A percentile compares a stretch with the other conserved stretches of the same genome.
phyloP scores from a whole-genome alignment of 2,329 filamentous ascomycete genomes.

The Sclerotinia subarctica region DNA sequence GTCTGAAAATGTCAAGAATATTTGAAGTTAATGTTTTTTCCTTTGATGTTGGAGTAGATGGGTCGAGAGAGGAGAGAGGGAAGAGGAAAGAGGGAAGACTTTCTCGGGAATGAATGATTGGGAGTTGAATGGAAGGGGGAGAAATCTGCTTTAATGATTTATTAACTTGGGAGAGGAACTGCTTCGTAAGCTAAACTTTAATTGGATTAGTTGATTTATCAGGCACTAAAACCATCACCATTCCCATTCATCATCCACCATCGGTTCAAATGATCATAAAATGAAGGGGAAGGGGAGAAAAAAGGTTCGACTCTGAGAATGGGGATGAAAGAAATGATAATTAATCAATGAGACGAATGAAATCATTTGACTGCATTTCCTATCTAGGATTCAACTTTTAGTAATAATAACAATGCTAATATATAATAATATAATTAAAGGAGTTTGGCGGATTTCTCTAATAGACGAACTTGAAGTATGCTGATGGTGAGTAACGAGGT shows the following conservation, averaged over 20 bases:
- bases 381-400: not conserved
- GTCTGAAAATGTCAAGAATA: not conserved
- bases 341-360: not conserved
- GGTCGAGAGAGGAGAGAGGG: not conserved
- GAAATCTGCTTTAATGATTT: conserved; percentile 14
- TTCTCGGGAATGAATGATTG: not conserved
- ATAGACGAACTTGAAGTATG: not conserved
- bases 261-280: not conserved
- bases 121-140: not conserved
- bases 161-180: not conserved
- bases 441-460: not conserved
- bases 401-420: too few relatives aligned
- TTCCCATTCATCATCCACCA: not conserved
- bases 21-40: too few relatives aligned
- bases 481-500: too few relatives aligned
- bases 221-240: not conserved
- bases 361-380: too few relatives aligned
- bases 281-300: not conserved
- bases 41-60: not conserved
- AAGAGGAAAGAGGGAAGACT: not conserved
- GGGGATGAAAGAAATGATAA: not conserved
- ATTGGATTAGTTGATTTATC: not conserved
- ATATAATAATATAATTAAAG: not conserved
- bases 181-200: not conserved
- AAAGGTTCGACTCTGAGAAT: not conserved